phyloP scores from a whole-genome alignment of 1,284 basidiomycete genomes.

The Cryptococcus sp. region DNA sequence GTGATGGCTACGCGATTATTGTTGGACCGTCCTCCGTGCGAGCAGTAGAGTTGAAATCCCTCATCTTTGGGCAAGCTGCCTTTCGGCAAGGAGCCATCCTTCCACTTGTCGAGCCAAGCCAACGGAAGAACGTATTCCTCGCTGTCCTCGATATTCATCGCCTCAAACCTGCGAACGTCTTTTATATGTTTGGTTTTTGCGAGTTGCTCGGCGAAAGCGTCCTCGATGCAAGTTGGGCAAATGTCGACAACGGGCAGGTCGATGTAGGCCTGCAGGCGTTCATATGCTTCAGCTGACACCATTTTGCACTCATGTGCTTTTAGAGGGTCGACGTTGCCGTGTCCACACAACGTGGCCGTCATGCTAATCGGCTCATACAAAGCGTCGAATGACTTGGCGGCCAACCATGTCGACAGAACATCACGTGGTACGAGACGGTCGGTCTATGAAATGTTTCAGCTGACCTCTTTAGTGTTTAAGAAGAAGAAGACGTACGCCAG shows the following conservation, averaged over 20 bases:
- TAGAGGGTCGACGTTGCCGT: conserved; percentile 30
- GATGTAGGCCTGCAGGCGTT: conserved; percentile 17
- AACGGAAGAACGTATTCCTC: conserved; percentile 26
- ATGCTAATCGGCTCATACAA: conserved; percentile 26
- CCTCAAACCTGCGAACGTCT: conserved; percentile 26
- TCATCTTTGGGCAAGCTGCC: conserved; percentile 19
- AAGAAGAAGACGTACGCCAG: conserved; percentile 28
- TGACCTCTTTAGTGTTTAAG: background rate
- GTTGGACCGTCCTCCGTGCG: conserved; percentile 28
- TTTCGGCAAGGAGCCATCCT: conserved; percentile 10
- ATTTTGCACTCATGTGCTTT: conserved; percentile 18
- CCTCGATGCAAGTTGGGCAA: conserved; percentile 34
- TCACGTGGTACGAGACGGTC: conserved; percentile 36
- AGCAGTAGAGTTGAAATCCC: conserved; percentile 33
- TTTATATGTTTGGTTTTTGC: conserved; percentile 4
- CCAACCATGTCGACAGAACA: conserved; percentile 32
- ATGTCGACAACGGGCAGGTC: conserved; percentile 24
- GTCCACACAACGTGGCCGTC: conserved; percentile 24
- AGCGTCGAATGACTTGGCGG: conserved; percentile 15
- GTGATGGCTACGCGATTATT: conserved; percentile 1
- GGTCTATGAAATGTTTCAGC: conserved; percentile 20
- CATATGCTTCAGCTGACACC: conserved; percentile 33
- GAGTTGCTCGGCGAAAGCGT: conserved; percentile 8
- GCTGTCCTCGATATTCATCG: conserved; percentile 18
- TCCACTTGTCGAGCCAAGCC: conserved; percentile 36